These are phyloP conservation scores for Crataegus laevigata DNA, from an alignment of 306 rosid species.

Conservation along the genomic window DNA sequence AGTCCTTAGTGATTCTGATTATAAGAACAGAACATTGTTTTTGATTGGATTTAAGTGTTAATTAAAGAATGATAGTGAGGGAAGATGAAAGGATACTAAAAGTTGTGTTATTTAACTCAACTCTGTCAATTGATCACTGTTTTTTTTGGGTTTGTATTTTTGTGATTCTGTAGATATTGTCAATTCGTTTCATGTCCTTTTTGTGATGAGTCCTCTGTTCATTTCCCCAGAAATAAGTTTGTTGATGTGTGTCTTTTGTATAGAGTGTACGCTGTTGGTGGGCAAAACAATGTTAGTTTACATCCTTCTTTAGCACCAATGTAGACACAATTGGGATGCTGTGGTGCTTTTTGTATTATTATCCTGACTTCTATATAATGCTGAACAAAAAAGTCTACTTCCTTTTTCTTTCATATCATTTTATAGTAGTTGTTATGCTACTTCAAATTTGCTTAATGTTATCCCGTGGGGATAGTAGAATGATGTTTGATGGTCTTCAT, in stretches of 20 bases:
- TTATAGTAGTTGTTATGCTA: neutral
- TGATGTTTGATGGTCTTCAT: constrained; percentile 10
- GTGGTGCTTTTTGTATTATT: neutral
- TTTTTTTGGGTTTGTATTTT: neutral
- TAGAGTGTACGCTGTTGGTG: neutral
- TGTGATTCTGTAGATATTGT: neutral
- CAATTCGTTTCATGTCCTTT: neutral
- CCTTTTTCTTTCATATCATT: neutral
- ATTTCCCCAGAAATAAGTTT: neutral
- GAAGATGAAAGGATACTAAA: neutral
- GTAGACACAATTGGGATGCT: neutral
- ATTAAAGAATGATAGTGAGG: neutral
- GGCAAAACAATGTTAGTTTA: neutral
- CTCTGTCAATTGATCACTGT: neutral
- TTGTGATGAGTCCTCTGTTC: neutral
- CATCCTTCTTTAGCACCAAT: neutral
- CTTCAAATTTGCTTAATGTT: neutral
- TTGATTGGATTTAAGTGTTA: too few relatives aligned
- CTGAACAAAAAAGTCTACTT: neutral
- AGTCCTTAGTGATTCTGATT: neutral
- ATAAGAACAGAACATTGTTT: neutral
- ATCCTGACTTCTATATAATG: neutral
- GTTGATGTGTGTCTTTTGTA: neutral
- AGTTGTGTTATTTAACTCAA: neutral
- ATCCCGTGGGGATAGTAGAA: constrained; percentile 8